phyloP scores from a whole-genome alignment of 192 early-diverging fungal species.

The Coemansia sp. region DNA sequence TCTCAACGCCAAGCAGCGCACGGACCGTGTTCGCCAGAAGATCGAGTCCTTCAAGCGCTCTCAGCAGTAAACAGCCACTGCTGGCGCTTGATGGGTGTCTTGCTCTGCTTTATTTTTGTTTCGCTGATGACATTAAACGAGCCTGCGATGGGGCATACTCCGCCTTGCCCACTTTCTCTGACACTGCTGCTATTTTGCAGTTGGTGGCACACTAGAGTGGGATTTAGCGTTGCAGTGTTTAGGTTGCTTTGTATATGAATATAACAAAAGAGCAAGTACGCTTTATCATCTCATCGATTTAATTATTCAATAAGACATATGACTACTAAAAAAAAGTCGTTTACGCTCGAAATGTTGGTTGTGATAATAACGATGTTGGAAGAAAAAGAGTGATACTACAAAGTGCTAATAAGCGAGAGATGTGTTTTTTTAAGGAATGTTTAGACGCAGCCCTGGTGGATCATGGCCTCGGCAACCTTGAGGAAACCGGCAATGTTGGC shows the following conservation, averaged over 20 bases:
- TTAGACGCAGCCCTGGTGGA: conserved; percentile 56
- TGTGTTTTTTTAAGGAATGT: not conserved
- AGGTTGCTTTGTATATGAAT: conserved; percentile 23
- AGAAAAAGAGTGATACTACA: not conserved
- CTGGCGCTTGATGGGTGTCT: not conserved
- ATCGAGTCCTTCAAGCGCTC: conserved; percentile 68
- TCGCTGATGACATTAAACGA: conserved; percentile 35
- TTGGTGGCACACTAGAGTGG: not conserved
- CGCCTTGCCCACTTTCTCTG: conserved; percentile 25
- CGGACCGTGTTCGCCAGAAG: conserved; percentile 89
- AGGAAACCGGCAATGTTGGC: conserved; percentile 62
- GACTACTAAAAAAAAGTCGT: not conserved
- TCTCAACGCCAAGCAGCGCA: conserved; percentile 89
- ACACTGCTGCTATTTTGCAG: not conserved
- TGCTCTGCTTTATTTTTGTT: not conserved
- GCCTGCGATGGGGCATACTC: conserved; percentile 54
- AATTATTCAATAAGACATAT: not conserved
- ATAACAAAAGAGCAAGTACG: conserved; percentile 18
- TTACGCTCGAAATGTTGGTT: not conserved
- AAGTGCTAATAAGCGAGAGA: not conserved
- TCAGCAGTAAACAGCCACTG: conserved; percentile 20
- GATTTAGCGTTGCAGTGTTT: conserved; percentile 45
- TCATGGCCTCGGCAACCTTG: conserved; percentile 59
- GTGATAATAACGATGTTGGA: not conserved
- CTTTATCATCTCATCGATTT: not conserved